These are phyloP conservation scores for Boletus semigastroideus DNA, from an alignment of 1,284 basidiomycete species.

Conservation along the genomic window DNA sequence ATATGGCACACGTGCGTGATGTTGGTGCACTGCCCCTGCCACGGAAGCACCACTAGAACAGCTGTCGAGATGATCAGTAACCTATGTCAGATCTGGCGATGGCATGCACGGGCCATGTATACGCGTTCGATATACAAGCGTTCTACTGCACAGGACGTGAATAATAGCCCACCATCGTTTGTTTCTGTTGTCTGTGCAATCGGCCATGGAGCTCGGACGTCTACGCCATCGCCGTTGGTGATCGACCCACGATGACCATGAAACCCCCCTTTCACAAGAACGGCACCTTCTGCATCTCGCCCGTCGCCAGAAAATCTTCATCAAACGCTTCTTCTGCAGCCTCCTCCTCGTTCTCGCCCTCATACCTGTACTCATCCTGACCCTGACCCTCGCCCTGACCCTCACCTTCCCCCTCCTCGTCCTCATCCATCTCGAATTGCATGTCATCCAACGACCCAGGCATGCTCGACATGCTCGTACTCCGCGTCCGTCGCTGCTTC, in stretches of 20 bases:
- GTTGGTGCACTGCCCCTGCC: not conserved
- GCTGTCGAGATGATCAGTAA: too few relatives aligned
- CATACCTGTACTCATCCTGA: conserved; percentile 33
- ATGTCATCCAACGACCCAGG: conserved; percentile 70
- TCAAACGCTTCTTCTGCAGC: conserved; percentile 69
- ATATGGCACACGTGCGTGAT: not conserved
- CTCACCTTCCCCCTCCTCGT: conserved; percentile 33
- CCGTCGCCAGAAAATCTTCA: conserved; percentile 77
- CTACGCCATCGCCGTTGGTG: not conserved
- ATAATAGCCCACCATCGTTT: too few relatives aligned
- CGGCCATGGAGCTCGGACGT: not conserved
- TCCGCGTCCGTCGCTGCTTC: conserved; percentile 42
- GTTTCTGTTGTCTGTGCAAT: not conserved
- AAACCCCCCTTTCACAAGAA: conserved; percentile 48
- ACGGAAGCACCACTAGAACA: too few relatives aligned
- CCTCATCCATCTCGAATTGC: conserved; percentile 55
- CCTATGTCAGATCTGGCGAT: too few relatives aligned
- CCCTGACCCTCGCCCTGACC: conserved; percentile 33
- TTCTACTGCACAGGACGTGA: too few relatives aligned
- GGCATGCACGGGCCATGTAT: too few relatives aligned
- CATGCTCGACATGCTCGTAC: conserved; percentile 75
- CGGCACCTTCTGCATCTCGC: conserved; percentile 83
- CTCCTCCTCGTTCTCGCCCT: conserved; percentile 45
- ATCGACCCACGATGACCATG: not conserved
- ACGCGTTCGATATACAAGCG: too few relatives aligned